phyloP scores from a whole-genome alignment of 441 rosid genomes.

The Gossypium lobatum region DNA sequence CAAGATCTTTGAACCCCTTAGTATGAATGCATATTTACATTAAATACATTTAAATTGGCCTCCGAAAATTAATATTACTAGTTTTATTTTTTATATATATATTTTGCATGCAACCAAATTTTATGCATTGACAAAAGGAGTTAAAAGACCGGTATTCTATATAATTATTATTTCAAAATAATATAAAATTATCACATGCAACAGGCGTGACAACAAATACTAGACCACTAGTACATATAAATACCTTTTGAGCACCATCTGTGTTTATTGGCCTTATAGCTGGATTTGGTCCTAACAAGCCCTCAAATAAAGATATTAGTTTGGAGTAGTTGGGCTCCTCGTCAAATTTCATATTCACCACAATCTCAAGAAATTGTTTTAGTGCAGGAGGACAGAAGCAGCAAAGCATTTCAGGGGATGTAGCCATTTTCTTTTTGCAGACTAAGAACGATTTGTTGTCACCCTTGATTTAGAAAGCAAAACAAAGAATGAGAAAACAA shows the following conservation, averaged over 20 bases:
- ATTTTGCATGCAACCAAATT: background rate
- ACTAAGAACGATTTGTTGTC: constrained; percentile 96
- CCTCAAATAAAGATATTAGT: constrained; percentile 80
- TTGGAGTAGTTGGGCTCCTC: constrained; percentile 96
- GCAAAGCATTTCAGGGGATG: constrained; percentile 91
- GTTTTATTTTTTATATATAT: background rate
- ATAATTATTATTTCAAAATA: background rate
- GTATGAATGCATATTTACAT: background rate
- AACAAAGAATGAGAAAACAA: background rate
- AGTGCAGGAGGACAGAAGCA: constrained; percentile 90
- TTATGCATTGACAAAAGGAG: background rate
- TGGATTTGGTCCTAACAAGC: constrained; percentile 79
- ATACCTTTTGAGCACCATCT: constrained; percentile 97
- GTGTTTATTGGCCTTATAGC: constrained; percentile 92
- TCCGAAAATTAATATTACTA: background rate
- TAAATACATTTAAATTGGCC: background rate
- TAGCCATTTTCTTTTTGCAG: constrained; percentile 97
- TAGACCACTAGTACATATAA: background rate
- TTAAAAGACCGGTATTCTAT: background rate
- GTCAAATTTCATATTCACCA: constrained; percentile 95
- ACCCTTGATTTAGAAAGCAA: constrained; percentile 42
- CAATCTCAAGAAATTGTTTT: constrained; percentile 84
- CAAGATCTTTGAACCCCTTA: background rate
- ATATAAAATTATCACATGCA: background rate
- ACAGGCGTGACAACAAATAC: background rate